phyloP scores from a whole-genome alignment of 2,329 filamentous ascomycete genomes.

The Emmonsiellopsis sp. region DNA sequence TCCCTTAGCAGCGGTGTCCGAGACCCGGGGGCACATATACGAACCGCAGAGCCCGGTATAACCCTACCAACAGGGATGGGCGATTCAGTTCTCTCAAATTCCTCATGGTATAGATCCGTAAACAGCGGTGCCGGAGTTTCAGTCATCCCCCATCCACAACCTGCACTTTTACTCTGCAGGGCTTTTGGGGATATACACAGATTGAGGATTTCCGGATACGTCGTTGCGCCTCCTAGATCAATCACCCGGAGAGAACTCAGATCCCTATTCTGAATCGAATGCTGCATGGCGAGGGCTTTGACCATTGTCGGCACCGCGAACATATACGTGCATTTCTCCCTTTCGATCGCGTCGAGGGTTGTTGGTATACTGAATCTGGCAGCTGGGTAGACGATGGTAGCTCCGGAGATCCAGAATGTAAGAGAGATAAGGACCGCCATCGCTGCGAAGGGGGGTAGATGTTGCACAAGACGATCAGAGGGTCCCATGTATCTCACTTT shows the following conservation, averaged over 20 bases:
- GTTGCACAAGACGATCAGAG: conserved; percentile 17
- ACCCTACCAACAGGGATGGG: conserved; percentile 20
- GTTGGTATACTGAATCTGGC: conserved; percentile 23
- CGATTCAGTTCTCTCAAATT: conserved; percentile 6
- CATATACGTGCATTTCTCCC: conserved; percentile 24
- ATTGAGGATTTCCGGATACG: not conserved
- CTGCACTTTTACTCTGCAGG: not conserved
- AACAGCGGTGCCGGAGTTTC: conserved; percentile 21
- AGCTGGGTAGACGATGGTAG: conserved; percentile 17
- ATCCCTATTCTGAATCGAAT: conserved; percentile 19
- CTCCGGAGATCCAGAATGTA: conserved; percentile 7
- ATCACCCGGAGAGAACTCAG: conserved; percentile 22
- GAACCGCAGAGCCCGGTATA: conserved; percentile 31
- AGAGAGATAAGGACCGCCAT: conserved; percentile 7
- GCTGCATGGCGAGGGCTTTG: conserved; percentile 14
- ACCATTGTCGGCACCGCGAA: conserved; percentile 26
- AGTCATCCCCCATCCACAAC: conserved; percentile 20
- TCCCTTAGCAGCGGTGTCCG: conserved; percentile 21
- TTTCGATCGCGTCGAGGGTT: conserved; percentile 23
- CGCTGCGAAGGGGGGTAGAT: conserved; percentile 17
- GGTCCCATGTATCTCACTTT: conserved; percentile 16
- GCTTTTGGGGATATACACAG: not conserved
- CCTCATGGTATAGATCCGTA: conserved; percentile 39
- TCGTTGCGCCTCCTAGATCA: conserved; percentile 20
- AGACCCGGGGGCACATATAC: conserved; percentile 28